phyloP scores from a whole-genome alignment of 2,329 filamentous ascomycete genomes.

The Aspergillus spinulosporus region DNA sequence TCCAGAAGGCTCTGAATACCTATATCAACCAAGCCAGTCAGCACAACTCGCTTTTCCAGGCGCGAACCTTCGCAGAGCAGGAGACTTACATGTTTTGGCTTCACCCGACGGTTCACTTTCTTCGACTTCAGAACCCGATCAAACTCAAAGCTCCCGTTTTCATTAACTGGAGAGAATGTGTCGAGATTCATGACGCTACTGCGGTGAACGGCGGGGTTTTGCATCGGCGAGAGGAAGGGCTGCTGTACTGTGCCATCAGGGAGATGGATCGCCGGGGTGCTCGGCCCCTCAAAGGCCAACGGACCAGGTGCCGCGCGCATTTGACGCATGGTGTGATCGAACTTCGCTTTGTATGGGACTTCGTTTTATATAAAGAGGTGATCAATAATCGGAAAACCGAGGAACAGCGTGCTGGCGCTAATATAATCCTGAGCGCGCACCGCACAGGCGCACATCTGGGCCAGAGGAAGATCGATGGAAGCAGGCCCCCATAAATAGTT shows the following conservation, averaged over 20 bases:
- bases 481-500: constrained; percentile 21
- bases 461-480: constrained; percentile 4
- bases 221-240: constrained; percentile 26
- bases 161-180: constrained; percentile 80
- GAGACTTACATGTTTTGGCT: constrained; percentile 78
- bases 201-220: constrained; percentile 29
- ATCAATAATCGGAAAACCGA: neutral
- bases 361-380: neutral
- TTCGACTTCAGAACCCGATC: constrained; percentile 91
- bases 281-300: constrained; percentile 27
- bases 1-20: constrained; percentile 72
- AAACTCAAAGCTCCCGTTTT: constrained; percentile 94
- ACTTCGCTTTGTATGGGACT: neutral
- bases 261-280: constrained; percentile 29
- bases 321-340: constrained; percentile 27
- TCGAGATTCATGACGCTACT: constrained; percentile 58
- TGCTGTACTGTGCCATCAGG: constrained; percentile 28
- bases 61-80: constrained; percentile 9
- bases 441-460: constrained; percentile 15
- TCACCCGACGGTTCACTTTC: constrained; percentile 80
- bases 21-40: constrained; percentile 16
- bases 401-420: neutral
- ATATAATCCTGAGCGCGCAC: constrained; percentile 3
- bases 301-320: constrained; percentile 23
- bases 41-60: constrained; percentile 19